Base-by-base conservation (phyloP, 139 green algal species). In the Chlorella sorokiniana region DNA sequence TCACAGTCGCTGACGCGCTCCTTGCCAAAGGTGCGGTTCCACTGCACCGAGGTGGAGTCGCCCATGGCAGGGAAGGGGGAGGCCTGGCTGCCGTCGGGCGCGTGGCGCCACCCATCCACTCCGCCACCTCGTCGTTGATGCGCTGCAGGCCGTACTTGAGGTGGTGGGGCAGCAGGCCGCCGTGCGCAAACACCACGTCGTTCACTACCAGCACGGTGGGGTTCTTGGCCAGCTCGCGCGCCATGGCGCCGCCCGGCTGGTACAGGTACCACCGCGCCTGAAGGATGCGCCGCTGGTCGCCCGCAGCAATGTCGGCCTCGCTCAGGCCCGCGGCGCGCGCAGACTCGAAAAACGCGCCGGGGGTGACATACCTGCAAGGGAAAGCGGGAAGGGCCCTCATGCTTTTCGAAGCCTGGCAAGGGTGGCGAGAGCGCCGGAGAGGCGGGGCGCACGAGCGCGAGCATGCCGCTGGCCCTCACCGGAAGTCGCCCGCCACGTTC, bases 111-210 rank as follows among this genome's bases (percentile, higher is more conserved):
- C 89, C 88, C 95, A 98, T 98, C 95, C 95, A 98, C 0, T 88
- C 87, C 1, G 91, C 86, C 51, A 98, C 93, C 83, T 97, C 94
- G n/a, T 79, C 76, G 72, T 98, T 98, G 33, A 98, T 91, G 20
- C 85, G 86, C 84, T 96, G 76, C 76, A 84, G 45, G 1, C 63
- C 87, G 62, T 82, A 85, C 76, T 69, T 81, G 56, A 86, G 38
- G 74, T 99, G 96, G 35, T 91, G 88, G 0, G 94, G 94, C 44
- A 98, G 79, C 54, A 98, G 81, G 33, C 94, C 95, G 9, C 95
- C 95, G 82, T 98, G 95, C 42, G 91, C 95, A 89, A 98, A 98
- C 20, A 95, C 91, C 18, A 95, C 95, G 84, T 97, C 93, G 76
- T 98, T 98, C 7, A 98, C 91, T 3, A 98, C 81, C 45, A 98